These are phyloP conservation scores for Vitis vinifera DNA, from an alignment of 164 flowering plant species.

Conservation along the genomic window DNA sequence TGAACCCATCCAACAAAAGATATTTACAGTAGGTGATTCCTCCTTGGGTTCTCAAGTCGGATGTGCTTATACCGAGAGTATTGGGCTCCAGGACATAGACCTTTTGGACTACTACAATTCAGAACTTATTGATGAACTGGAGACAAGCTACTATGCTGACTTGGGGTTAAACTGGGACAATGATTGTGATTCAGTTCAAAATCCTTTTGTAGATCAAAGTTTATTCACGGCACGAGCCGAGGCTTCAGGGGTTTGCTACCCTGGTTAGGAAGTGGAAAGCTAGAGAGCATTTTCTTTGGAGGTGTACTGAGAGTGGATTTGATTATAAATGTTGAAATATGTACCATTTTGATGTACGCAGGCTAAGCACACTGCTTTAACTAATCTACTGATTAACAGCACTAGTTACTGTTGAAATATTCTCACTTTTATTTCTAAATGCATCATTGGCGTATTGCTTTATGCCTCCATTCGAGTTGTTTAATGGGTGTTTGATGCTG, in stretches of 20 bases:
- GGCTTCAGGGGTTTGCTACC: not conserved
- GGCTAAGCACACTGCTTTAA: no score
- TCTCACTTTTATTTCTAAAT: no score
- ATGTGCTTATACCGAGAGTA: not conserved
- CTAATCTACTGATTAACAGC: no score
- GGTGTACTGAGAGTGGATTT: no score
- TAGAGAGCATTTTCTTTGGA: no score
- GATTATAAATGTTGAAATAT: no score
- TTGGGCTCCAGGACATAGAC: not conserved
- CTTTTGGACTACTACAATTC: not conserved
- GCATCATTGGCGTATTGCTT: no score
- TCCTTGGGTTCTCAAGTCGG: not conserved
- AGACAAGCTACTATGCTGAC: not conserved
- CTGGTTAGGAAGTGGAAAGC: no score
- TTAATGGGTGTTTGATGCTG: no score
- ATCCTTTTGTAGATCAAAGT: conserved; percentile 7
- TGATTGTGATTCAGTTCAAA: not conserved
- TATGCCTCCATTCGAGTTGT: no score
- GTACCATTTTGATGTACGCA: no score
- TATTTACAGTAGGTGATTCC: not conserved
- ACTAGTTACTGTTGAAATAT: no score
- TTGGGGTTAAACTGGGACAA: not conserved
- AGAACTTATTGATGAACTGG: not conserved
- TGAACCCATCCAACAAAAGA: not conserved
- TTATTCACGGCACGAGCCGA: not conserved